phyloP scores from a whole-genome alignment of 2,329 filamentous ascomycete genomes.

The Xylariaceae sp. region DNA sequence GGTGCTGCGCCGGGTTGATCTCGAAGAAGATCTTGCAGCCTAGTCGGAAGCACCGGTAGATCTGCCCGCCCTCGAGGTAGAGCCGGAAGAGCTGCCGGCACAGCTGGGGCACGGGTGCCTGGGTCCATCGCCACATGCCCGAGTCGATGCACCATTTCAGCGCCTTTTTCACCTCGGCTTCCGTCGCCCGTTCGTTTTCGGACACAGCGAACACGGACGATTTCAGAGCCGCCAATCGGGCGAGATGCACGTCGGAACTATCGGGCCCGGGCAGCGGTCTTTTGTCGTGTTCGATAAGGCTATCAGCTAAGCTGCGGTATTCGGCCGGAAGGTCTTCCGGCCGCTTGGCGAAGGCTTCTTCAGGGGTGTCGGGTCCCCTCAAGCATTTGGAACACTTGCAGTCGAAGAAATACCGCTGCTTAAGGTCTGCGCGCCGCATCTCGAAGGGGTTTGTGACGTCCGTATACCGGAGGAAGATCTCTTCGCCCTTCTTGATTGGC shows the following conservation, averaged over 20 bases:
- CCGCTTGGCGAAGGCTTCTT: conserved; percentile 43
- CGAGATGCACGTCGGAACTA: conserved; percentile 19
- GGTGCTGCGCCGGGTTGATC: conserved; percentile 25
- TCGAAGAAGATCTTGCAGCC: conserved; percentile 33
- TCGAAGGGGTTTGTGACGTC: conserved; percentile 48
- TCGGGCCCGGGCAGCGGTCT: conserved; percentile 9
- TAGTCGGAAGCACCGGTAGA: conserved; percentile 30
- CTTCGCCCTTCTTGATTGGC: conserved; percentile 50
- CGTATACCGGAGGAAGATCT: conserved; percentile 53
- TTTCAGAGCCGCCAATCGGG: conserved; percentile 29
- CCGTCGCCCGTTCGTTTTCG: conserved; percentile 10
- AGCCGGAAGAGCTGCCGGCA: conserved; percentile 27
- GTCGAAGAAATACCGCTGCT: conserved; percentile 49
- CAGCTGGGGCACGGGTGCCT: conserved; percentile 31
- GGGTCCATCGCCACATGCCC: conserved; percentile 31
- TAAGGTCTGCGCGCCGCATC: conserved; percentile 48
- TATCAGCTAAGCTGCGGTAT: conserved; percentile 25
- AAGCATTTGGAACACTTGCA: conserved; percentile 52
- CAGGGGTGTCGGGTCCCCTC: conserved; percentile 39
- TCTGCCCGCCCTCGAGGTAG: conserved; percentile 26
- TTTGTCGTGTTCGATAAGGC: conserved; percentile 19
- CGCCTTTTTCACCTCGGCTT: conserved; percentile 23
- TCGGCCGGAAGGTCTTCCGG: conserved; percentile 24
- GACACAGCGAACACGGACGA: conserved; percentile 29
- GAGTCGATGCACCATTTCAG: conserved; percentile 33